Evolutionary conservation across 768 basidiomycete genomes (phyloP), one percentile per base, ranked within the genome.

Genomic region (Filobasidium wieringae): DNA sequence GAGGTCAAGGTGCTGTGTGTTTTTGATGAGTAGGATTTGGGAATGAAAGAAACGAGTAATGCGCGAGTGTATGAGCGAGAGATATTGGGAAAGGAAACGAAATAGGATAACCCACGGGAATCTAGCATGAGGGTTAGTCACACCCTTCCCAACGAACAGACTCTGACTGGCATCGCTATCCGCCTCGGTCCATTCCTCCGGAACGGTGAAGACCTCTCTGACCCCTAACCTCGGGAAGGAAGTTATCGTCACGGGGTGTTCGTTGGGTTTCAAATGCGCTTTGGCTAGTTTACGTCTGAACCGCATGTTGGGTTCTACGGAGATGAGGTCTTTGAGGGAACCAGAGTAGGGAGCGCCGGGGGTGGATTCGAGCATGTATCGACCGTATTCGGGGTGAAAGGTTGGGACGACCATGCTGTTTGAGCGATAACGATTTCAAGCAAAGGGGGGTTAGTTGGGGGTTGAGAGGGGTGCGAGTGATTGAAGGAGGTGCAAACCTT

Each of bases 281-380:
- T 86, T 83, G 11, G 88, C 88, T 43, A 97, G 81, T 62, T 79
- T 80, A 34, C 95, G 88, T 68, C 93, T 90, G 72, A 89, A 88
- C 43, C 86, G 84, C 95, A 99, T 99, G 74, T 97, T 91, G 47
- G 78, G 76, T 76, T 99, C 93, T 5, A 99, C 92, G 5, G 84
- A 81, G 34, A 97, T 78, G 19, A 97, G 79, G 72, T 93, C 90
- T 26, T 79, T 79, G 37, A 97, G 82, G 15, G 81, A 84, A 9
- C 88, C 90, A 5, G 88, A 86, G 76, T 96, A 97, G 1, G 95
- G 95, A 50, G 84, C 83, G 2, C 95, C 95, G 0, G 95, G 95
- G 0, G 93, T 99, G 2, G 90, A 90, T 72, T 99, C 95, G 53
- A 99, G 80, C 95, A 99, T 99, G 77, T 88, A 97, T 36, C 92